Evolutionary conservation across 441 rosid species (phyloP), one percentile per base, ranked within the genome.

Genomic region (Codiaeum variegatum): DNA sequence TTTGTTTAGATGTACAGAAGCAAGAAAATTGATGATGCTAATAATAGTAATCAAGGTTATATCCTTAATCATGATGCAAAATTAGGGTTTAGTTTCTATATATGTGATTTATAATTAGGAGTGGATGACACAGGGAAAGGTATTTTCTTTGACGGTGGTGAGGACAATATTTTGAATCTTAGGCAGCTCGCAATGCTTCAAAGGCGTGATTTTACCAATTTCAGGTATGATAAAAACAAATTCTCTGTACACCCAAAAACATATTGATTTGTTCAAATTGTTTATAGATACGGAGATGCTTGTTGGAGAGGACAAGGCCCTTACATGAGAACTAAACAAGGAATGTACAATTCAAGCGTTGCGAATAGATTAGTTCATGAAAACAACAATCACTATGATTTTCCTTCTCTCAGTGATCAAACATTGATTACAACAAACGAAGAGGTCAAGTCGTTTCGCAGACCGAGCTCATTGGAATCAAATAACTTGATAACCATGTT

Each of bases 1-100:
- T 55, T 73, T 66, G 59, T 29, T 52, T 68, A 94, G 98, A 94
- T 94, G 98, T 91, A 86, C 65, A 87, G 98, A 78, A 90, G 93
- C 92, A 94, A 88, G 87, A 94, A 89, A 85, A 74, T 69, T 23
- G 93, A 88, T 79, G 89, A 82, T 62, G 78, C 80, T 9, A 83
- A 73, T 40, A 52, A 52, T 79, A 52, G 21, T 79, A 52, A 52
- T 79, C 92, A 87, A 84, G 94, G 98, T 93, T 75, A 51, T 29
- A 38, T 51, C 59, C 44, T 42, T 59, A 34, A n/a, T n/a, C 51
- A 44, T 67, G 51, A 26, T 26, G 19, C 19, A 52, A 34, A 28
- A 40, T 83, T 79, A 83, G 85, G 84, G 77, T 67, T 79, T 78
- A 7, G 7, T 76, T 63, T 15, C 12, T 21, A 11, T n/a, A 11